A percentile compares a stretch with the other conserved stretches of the same genome.
These are phyloP conservation scores for Sarcocystis neurona DNA, from an alignment of 169 alveolate genomes.

Conservation along the genomic window DNA sequence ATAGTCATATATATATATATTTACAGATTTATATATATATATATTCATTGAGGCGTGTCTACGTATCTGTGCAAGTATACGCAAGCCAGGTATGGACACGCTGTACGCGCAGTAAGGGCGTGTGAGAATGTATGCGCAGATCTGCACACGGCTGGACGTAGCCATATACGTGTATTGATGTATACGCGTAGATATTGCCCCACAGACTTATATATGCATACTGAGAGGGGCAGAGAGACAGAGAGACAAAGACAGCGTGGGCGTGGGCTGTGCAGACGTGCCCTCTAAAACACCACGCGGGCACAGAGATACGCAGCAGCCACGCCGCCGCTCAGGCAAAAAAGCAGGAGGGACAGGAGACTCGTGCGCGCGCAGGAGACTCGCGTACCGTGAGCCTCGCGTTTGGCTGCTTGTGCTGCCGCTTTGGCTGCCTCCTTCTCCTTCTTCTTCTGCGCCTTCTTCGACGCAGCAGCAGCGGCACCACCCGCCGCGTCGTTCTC, in stretches of 20 bases:
- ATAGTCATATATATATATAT: too few relatives aligned
- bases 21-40: too few relatives aligned
- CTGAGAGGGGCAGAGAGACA: too few relatives aligned
- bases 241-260: neutral
- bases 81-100: too few relatives aligned
- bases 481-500: constrained; percentile 1
- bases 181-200: neutral
- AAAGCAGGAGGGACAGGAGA: neutral
- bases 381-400: constrained; percentile 41
- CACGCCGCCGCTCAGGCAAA: neutral
- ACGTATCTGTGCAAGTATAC: too few relatives aligned
- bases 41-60: too few relatives aligned
- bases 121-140: too few relatives aligned
- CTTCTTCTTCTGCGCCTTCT: constrained; percentile 56
- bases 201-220: too few relatives aligned
- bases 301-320: neutral
- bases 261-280: neutral
- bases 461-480: constrained; percentile 22
- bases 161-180: neutral
- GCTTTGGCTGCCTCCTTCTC: constrained; percentile 58
- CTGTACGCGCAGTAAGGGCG: too few relatives aligned
- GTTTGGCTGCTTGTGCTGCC: constrained; percentile 39
- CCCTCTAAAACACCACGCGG: too few relatives aligned
- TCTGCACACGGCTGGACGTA: too few relatives aligned
- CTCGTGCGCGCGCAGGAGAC: neutral